Evolutionary conservation across 192 early-diverging fungal species (phyloP), one percentile per base, ranked within the genome.

Genomic region (Podila epicladia): DNA sequence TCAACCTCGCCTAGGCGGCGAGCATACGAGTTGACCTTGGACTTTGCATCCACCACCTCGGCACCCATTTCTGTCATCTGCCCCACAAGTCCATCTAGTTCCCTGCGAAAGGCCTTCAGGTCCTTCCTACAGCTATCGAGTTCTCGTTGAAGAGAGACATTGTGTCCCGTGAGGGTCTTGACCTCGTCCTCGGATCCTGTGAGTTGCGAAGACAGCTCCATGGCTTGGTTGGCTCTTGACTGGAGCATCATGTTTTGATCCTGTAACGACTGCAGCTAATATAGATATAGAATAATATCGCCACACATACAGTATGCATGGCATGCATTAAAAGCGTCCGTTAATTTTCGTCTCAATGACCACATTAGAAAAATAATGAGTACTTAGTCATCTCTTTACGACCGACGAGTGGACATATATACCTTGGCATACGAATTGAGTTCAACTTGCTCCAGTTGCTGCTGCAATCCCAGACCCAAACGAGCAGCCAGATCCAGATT

Each of bases 51-150:
- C 28, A 85, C 65, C 68, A 90, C 86, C 69, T 90, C 89, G 9
- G 80, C 71, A 0, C 85, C 84, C 89, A 90, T 90, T 31, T 90
- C 89, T 29, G 83, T 85, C 64, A 90, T 74, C 55, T 90, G 89
- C 9, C 72, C 87, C 5, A 87, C 83, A 1, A 90, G 58, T 22
- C 73, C 71, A 37, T 90, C 89, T 32, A 90, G 75, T 63, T 90
- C 89, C 57, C 73, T 89, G 31, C 87, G 85, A 66, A 89, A 90
- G 33, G 71, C 65, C 53, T 83, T 84, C n/a, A 90, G 65, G 58
- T 90, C 89, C 24, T 83, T 75, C 53, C 86, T 70, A 31, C 87
- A 88, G 38, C 73, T 78, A 29, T 87, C 85, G 7, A 90, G 69
- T 62, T 90, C 87, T 11, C 84, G 72, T 50, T 84, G 84, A 12